These are phyloP conservation scores for Puya raimondii DNA, from an alignment of 176 grass and related monocot genomes.

Conservation along the genomic window DNA sequence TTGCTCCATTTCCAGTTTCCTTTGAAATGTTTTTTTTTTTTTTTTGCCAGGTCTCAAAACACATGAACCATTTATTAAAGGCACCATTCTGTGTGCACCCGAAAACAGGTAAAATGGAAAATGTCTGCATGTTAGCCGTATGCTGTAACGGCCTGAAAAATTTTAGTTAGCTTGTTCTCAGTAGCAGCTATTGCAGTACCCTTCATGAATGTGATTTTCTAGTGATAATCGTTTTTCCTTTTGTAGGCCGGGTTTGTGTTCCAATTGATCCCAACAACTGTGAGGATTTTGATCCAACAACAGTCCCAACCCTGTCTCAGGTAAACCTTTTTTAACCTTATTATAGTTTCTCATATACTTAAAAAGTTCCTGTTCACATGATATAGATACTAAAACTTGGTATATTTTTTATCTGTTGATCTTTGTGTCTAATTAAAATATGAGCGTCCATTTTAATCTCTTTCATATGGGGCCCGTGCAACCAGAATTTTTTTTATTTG, in stretches of 20 bases:
- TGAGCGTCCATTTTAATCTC: neutral
- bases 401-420: neutral
- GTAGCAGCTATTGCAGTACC: neutral
- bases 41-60: slow-evolving; percentile 67
- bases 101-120: slow-evolving; percentile 57
- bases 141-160: neutral
- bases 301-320: slow-evolving; percentile 64
- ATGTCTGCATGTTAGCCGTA: neutral
- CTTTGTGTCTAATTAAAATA: neutral
- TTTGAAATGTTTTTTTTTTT: slow-evolving; percentile 3
- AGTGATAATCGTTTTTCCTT: slow-evolving; percentile 17
- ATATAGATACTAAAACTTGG: too few species aligned
- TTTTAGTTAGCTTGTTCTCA: neutral
- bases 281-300: slow-evolving; percentile 74
- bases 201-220: neutral
- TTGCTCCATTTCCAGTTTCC: neutral
- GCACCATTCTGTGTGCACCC: slow-evolving; percentile 92
- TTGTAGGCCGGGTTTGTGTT: slow-evolving; percentile 68
- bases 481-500: neutral
- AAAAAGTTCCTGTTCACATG: too few species aligned
- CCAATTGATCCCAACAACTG: slow-evolving; percentile 79
- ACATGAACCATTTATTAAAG: slow-evolving; percentile 98
- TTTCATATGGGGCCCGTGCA: neutral
- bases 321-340: slow-evolving; percentile 22
- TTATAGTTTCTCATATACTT: neutral